Evolutionary conservation across 306 rosid genomes (phyloP).

Genomic region (Ochetophila trinervis): DNA sequence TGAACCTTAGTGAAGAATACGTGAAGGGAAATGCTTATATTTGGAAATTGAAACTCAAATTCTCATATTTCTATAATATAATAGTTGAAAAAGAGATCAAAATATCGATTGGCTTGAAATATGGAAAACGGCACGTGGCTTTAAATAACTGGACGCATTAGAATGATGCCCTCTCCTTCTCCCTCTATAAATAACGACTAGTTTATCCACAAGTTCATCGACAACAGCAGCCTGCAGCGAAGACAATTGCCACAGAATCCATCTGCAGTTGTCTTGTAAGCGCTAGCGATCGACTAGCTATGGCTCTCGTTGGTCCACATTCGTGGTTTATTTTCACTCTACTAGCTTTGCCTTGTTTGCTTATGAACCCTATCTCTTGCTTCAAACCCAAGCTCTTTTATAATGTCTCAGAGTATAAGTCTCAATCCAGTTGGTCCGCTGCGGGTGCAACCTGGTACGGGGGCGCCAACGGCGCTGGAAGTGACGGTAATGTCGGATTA

Average conservation of each 20-base stretch:
- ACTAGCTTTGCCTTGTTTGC: constrained; percentile 1
- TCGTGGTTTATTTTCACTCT: constrained; percentile 8
- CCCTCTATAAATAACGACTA: constrained; percentile 28
- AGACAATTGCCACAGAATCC: neutral
- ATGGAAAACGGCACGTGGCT: constrained; percentile 9
- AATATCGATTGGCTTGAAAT: neutral
- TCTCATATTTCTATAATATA: neutral
- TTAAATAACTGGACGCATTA: neutral
- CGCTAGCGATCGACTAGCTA: neutral
- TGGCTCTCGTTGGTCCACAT: constrained; percentile 15
- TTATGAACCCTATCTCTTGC: constrained; percentile 33
- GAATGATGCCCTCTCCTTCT: neutral
- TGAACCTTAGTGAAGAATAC: neutral
- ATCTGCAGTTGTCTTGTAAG: neutral
- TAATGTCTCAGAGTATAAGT: constrained; percentile 28
- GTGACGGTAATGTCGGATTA: constrained; percentile 38
- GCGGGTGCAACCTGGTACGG: constrained; percentile 73
- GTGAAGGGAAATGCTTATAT: neutral
- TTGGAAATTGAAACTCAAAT: neutral
- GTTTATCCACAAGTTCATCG: neutral
- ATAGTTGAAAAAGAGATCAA: neutral
- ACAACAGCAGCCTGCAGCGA: neutral
- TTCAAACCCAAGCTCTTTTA: constrained; percentile 33
- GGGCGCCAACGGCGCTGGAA: constrained; percentile 50
- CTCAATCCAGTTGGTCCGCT: constrained; percentile 37